Evolutionary conservation across 169 alveolate species (phyloP).

Genomic region (Miamiensis avidus): DNA sequence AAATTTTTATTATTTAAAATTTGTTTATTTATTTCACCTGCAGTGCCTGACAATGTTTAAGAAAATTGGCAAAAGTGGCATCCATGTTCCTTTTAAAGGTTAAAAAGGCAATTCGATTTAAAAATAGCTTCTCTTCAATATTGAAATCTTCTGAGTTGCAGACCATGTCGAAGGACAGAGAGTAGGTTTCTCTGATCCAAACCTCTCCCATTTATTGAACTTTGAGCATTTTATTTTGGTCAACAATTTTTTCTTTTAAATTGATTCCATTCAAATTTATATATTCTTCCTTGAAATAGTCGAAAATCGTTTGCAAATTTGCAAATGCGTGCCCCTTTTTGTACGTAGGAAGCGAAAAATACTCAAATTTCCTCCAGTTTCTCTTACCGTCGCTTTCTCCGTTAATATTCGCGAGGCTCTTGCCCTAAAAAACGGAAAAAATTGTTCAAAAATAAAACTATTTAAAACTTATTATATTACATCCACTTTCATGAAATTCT

Average conservation of each 20-base stretch:
- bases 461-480: no score
- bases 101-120: constrained; percentile 42
- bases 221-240: neutral
- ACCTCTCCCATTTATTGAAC: no score
- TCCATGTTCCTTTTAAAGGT: constrained; percentile 20
- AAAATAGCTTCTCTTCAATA: constrained; percentile 42
- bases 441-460: no score
- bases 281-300: neutral
- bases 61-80: neutral
- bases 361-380: constrained; percentile 19
- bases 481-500: no score
- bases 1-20: no score
- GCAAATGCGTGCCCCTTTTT: neutral
- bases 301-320: no score
- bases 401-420: no score
- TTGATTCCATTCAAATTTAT: neutral
- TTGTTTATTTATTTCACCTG: neutral
- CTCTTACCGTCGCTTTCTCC: no score
- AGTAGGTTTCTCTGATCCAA: no score
- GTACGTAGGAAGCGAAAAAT: constrained; percentile 21
- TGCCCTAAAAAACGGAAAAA: no score
- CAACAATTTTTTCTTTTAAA: neutral
- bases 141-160: constrained; percentile 23
- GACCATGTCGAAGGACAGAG: no score
- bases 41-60: neutral